These are phyloP conservation scores for Sicyos baderoa DNA, from an alignment of 306 rosid species.

Conservation along the genomic window DNA sequence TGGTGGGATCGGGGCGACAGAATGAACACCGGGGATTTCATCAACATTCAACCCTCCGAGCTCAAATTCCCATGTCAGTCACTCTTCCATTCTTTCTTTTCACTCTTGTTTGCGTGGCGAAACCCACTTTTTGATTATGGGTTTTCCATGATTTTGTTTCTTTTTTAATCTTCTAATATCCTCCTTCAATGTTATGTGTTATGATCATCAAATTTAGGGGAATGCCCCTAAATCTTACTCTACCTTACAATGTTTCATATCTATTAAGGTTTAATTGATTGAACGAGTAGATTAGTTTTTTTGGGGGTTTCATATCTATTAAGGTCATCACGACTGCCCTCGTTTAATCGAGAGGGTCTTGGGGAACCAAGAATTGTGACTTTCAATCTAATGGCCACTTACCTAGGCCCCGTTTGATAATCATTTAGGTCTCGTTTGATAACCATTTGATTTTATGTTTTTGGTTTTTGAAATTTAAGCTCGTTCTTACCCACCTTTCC, in stretches of 20 bases:
- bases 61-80: constrained; percentile 39
- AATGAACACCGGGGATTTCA: constrained; percentile 37
- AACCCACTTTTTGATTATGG: neutral
- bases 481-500: no score
- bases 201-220: neutral
- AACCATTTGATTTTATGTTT: no score
- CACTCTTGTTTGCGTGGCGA: neutral
- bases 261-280: constrained; percentile 6
- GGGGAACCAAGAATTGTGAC: no score
- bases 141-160: neutral
- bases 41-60: constrained; percentile 37
- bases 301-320: neutral
- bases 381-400: no score
- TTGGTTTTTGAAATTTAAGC: no score
- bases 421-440: no score
- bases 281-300: neutral
- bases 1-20: constrained; percentile 12
- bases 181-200: neutral
- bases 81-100: no score
- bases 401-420: no score
- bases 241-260: neutral
- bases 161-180: neutral
- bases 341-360: no score
- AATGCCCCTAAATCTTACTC: neutral
- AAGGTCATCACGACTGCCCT: no score